A percentile compares a stretch with the other conserved stretches of the same genome.
Evolutionary conservation across 495 filamentous ascomycete genomes (phyloP).

Genomic region (Trichoderma gamsii): DNA sequence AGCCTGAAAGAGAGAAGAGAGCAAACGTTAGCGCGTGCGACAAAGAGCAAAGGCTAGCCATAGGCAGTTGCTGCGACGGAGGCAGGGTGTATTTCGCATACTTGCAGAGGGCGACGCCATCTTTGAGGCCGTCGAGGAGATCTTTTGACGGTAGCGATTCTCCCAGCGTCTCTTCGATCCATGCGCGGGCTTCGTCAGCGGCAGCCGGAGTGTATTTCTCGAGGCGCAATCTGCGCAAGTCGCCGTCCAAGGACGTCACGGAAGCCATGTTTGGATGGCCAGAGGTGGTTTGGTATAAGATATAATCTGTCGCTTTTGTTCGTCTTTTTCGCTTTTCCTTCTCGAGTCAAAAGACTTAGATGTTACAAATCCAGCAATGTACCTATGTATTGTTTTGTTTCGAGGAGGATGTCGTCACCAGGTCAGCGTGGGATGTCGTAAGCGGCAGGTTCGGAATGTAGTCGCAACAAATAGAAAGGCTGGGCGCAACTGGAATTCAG

Average conservation of each 20-base stretch:
- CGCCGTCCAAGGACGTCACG: constrained; percentile 87
- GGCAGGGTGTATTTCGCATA: constrained; percentile 30
- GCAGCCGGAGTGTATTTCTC: constrained; percentile 92
- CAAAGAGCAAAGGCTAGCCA: neutral
- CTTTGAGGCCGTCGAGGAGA: constrained; percentile 77
- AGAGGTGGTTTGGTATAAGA: neutral
- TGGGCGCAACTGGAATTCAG: neutral
- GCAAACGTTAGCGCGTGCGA: constrained; percentile 22
- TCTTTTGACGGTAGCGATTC: constrained; percentile 65
- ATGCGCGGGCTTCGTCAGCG: constrained; percentile 75
- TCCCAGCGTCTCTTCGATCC: constrained; percentile 81
- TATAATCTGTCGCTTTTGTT: neutral
- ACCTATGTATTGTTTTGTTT: neutral
- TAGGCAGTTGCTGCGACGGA: neutral
- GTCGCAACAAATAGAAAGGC: constrained; percentile 5
- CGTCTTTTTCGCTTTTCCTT: neutral
- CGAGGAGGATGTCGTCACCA: constrained; percentile 13
- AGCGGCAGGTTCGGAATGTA: constrained; percentile 12
- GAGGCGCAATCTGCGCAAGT: constrained; percentile 87
- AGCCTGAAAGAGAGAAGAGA: constrained; percentile 47
- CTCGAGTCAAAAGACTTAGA: neutral
- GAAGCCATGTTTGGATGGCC: constrained; percentile 67
- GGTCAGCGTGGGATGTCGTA: constrained; percentile 8
- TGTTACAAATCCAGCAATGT: neutral
- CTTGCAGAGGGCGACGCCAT: constrained; percentile 90